A percentile compares a stretch with the other conserved stretches of the same genome.
These are phyloP conservation scores for Russula ochroleuca DNA, from an alignment of 768 basidiomycete genomes.

Conservation along the genomic window DNA sequence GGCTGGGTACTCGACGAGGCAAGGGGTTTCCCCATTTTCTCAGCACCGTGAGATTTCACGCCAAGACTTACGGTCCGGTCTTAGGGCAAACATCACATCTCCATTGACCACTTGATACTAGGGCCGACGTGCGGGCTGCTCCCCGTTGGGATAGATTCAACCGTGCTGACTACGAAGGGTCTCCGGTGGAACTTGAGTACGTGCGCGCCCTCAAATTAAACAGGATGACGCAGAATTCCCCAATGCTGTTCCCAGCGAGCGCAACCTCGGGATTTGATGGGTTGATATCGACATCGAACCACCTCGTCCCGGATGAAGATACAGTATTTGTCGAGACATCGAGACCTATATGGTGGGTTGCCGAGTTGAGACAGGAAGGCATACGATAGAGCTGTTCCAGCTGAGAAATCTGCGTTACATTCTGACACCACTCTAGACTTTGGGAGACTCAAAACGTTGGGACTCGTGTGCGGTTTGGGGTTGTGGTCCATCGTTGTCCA, in stretches of 20 bases:
- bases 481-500: not conserved
- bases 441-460: not conserved
- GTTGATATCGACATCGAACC: constrained; percentile 89
- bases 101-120: constrained; percentile 64
- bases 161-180: constrained; percentile 76
- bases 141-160: constrained; percentile 78
- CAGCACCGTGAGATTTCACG: not conserved
- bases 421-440: not conserved
- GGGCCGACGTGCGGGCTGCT: constrained; percentile 94
- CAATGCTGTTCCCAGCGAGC: constrained; percentile 41
- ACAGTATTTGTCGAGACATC: constrained; percentile 72
- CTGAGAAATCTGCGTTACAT: not conserved
- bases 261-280: constrained; percentile 76
- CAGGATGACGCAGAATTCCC: not conserved
- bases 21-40: constrained; percentile 27
- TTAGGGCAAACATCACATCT: constrained; percentile 80
- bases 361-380: constrained; percentile 46
- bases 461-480: not conserved
- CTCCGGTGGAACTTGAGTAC: constrained; percentile 86
- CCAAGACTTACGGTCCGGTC: not conserved
- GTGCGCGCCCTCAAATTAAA: constrained; percentile 28
- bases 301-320: constrained; percentile 63
- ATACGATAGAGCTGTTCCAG: not conserved
- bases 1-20: constrained; percentile 86
- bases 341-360: constrained; percentile 87